Evolutionary conservation across 768 basidiomycete species (phyloP), one percentile per base, ranked within the genome.

Genomic region (Rossbeevera mucosa): DNA sequence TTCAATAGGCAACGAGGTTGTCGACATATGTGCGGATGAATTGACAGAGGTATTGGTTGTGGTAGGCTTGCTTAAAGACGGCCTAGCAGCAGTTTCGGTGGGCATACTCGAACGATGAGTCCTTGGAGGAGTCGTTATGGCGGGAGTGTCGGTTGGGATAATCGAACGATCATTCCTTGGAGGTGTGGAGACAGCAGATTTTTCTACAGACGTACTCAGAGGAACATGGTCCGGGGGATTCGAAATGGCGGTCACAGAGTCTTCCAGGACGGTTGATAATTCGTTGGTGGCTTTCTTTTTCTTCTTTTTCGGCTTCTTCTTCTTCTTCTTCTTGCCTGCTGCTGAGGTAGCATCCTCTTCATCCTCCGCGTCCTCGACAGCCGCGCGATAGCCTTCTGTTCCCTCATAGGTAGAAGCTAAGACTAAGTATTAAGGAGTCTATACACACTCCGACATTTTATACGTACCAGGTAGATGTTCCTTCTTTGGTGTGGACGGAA

Each of bases 331-430:
- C 43, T 72, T 71, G n/a, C 56, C 62, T 2, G 74, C 69, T 1
- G 67, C 44, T 2, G 71, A 59, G 0, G 64, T 44, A 25, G 61
- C 49, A 1, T 66, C 69, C 4, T 76, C 85, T 62, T 86, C 86
- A 45, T 88, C 89, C 46, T 86, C 85, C 0, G 80, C 83, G 38
- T 91, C 86, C 60, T 88, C 88, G 8, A 86, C 75, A 0, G 84
- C 86, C 13, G 78, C 74, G 7, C 56, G 64, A 38, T 53, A 49
- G 36, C 53, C 61, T 73, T 76, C 46, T 69, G 71, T 54, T 68
- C 74, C 58, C 65, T 71, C 44, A 26, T 50, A 33, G 7, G 25
- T 9, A 42, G 47, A 36, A 47, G 21, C 61, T 70, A 49, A 26
- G 38, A 25, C 51, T 0, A 36, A 12, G 47, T 20, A 21, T 50